These are phyloP conservation scores for Fusarium sp. DNA, from an alignment of 2,329 filamentous ascomycete species.

Conservation along the genomic window DNA sequence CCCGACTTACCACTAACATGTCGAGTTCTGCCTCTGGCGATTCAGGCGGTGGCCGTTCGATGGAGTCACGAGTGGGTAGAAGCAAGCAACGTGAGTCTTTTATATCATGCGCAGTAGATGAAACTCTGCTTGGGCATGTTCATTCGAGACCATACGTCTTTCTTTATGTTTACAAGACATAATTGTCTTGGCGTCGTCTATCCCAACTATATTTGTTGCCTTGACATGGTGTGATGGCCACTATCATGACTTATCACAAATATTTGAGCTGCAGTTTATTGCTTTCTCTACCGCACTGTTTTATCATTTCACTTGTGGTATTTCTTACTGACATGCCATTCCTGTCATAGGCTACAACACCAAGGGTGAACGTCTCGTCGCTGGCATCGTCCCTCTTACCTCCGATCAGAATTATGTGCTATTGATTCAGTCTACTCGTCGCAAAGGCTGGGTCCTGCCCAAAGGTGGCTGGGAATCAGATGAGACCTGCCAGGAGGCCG, in stretches of 20 bases:
- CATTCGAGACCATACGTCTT: not conserved
- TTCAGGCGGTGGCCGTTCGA: constrained; percentile 60
- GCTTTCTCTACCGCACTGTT: not conserved
- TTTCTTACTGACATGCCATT: constrained; percentile 36
- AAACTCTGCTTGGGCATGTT: not conserved
- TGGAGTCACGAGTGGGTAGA: constrained; percentile 81
- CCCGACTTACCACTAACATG: constrained; percentile 45
- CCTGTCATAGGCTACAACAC: constrained; percentile 81
- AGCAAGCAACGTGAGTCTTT: constrained; percentile 81
- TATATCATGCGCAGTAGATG: constrained; percentile 18
- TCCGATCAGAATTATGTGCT: constrained; percentile 88
- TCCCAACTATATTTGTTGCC: not conserved
- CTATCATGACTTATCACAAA: constrained; percentile 20
- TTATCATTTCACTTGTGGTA: constrained; percentile 3
- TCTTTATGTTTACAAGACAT: not conserved
- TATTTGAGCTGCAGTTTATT: constrained; percentile 2
- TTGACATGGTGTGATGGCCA: constrained; percentile 15
- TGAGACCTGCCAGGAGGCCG: constrained; percentile 86
- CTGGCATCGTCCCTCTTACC: constrained; percentile 91
- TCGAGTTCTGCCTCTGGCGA: constrained; percentile 52
- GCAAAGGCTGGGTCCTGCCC: constrained; percentile 94
- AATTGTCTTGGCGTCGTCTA: constrained; percentile 9
- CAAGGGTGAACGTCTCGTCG: constrained; percentile 93
- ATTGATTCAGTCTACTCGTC: constrained; percentile 90
- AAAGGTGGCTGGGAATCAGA: constrained; percentile 99